Base-by-base conservation (phyloP, 306 rosid species). In the Gillenia trifoliata region DNA sequence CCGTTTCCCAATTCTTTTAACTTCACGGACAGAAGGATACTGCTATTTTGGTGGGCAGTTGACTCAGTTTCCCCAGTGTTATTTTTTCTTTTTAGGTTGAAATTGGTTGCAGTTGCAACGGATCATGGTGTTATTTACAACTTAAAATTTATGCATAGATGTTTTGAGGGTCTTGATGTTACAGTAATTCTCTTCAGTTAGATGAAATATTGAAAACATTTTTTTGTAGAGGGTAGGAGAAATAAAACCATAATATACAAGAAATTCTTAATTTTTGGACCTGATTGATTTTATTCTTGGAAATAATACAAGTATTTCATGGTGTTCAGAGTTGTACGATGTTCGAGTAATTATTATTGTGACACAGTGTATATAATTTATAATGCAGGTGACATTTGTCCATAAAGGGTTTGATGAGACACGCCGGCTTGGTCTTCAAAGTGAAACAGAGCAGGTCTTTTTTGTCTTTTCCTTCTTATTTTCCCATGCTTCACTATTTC, bases 341-440 rank as follows among this genome's bases (percentile, higher is more conserved):
- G 43, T 71, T 71, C 17, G 38, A 60, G 57, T 36, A 57, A 43
- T 71, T 78, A 45, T 62, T 71, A 56, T 55, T 80, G 52, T 43
- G 70, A 74, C 60, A 30, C 25, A 45, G 25, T 26, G 0, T 52
- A 28, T 69, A 15, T 78, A 70, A 80, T 75, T 41, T 63, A 50
- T 78, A 72, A 43, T 78, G 72, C 81, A 94, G 97, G 88, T 74
- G 67, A 91, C 98, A n/a, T 94, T 91, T 88, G 82, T 91, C 56
- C 98, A 94, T 74, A 94, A 94, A 82, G 98, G 97, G 76, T 94
- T 89, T 88, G 98, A 94, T 11, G 98, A 94, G 88, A 94, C 89
- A 72, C 98, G 97, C 5, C 84, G 96, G 38, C 97, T 90, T 79
- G 98, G 98, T 69, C 97, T 91, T 25, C 88, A 29, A 82, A 87